Base-by-base conservation (phyloP, 768 basidiomycete genomes). In the Pleurotus pulmonarius region DNA sequence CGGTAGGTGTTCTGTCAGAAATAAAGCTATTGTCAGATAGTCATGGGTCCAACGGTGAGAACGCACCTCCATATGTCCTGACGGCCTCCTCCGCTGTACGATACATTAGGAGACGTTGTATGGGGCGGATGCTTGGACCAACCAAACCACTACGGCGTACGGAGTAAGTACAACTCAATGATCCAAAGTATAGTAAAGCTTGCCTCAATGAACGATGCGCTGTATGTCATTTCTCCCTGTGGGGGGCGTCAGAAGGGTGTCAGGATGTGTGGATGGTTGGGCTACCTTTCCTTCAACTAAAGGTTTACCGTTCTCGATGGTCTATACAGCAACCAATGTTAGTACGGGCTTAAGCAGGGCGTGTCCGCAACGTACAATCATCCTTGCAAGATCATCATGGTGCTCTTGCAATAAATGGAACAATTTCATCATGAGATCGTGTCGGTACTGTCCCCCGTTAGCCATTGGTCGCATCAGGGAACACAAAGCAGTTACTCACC, bases 301-400 rank as follows among this genome's bases (percentile, higher is more conserved):
- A 6, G 94, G 81, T 74, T 98, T 99, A 37, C 97, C 97, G 65
- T 99, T 99, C 75, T 99, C 97, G 58, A 94, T 73, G 5, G 93
- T 95, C 92, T 93, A 69, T 15, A 11, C 24, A 39, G 39, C 38
- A 55, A 49, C 68, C 69, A 68, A 68, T 66, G 64, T 65, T 62
- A 67, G 56, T 12, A 55, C 46, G 16, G 12, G 46, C 43, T 49
- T n/a, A 18, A 39, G 39, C 46, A 26, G 12, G n/a, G 18, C 40
- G 20, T 43, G 34, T 20, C 55, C 22, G 34, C 29, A 9, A 75
- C 87, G 67, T 51, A 91, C 92, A 61, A 97, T 92, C 57, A 99
- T 82, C 44, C 89, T 82, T 2, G 85, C 83, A 38, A 99, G 76
- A 68, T 99, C 97, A 37, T 97, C 93, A 37, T 85, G 75, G 67